Conservation (phyloP, 768 basidiomycete species). For the Macrocybe gigantea region DNA sequence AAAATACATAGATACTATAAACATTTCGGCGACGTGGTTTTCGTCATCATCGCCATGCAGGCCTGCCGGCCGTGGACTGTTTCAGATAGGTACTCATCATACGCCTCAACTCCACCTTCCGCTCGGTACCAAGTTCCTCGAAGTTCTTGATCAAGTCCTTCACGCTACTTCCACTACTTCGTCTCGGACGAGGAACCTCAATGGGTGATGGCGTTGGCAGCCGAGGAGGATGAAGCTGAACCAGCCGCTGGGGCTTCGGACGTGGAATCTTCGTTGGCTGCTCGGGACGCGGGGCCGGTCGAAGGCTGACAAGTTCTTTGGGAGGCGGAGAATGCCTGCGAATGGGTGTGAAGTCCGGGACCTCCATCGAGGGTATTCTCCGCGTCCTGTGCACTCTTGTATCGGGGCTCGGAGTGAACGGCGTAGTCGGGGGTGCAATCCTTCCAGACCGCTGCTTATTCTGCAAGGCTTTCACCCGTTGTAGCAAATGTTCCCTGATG, state of each 20-base stretch:
- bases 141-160: conserved; percentile 65
- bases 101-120: background rate
- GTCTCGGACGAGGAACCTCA: conserved; percentile 31
- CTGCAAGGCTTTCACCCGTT: conserved; percentile 49
- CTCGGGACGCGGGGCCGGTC: conserved; percentile 42
- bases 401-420: conserved; percentile 19
- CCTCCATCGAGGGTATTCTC: conserved; percentile 26
- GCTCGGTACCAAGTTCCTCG: conserved; percentile 26
- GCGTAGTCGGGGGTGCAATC: conserved; percentile 51
- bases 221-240: conserved; percentile 44
- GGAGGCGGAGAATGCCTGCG: conserved; percentile 27
- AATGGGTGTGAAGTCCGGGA: conserved; percentile 48
- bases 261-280: conserved; percentile 37
- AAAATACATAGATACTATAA: too few species aligned
- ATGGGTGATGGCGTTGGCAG: conserved; percentile 14
- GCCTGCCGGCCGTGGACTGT: too few species aligned
- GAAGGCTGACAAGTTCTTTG: conserved; percentile 60
- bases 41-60: too few species aligned
- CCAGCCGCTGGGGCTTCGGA: conserved; percentile 37
- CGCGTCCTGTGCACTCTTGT: conserved; percentile 6
- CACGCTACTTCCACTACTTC: conserved; percentile 66
- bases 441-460: conserved; percentile 54
- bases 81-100: conserved; percentile 14
- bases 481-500: conserved; percentile 43
- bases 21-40: too few species aligned